A percentile compares a stretch with the other conserved stretches of the same genome.
These are phyloP conservation scores for Irpex sp. DNA, from an alignment of 1,284 basidiomycete species.

Conservation along the genomic window DNA sequence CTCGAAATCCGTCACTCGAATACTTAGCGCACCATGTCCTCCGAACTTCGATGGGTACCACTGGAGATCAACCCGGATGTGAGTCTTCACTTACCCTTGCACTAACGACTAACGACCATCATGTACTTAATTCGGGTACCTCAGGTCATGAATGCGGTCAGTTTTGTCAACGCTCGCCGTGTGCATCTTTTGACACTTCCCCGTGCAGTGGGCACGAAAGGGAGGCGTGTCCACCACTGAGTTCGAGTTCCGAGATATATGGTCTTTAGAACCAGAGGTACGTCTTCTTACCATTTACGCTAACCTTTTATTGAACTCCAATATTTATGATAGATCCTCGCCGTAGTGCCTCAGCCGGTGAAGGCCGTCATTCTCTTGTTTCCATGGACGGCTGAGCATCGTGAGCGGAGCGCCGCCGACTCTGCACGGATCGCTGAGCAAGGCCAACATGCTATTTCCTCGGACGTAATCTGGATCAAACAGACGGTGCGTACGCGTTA, in stretches of 20 bases:
- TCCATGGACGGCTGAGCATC: constrained; percentile 56
- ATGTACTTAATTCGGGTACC: not conserved
- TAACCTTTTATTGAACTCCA: too few species aligned
- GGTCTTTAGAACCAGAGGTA: constrained; percentile 75
- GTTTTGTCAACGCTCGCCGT: too few species aligned
- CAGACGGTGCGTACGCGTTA: constrained; percentile 49
- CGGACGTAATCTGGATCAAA: constrained; percentile 70
- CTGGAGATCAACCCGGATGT: constrained; percentile 78
- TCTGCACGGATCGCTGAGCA: constrained; percentile 44
- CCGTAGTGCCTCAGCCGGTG: constrained; percentile 65
- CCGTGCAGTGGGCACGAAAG: constrained; percentile 67
- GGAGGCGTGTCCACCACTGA: constrained; percentile 62
- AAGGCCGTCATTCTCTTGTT: constrained; percentile 84
- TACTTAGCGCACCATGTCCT: not conserved
- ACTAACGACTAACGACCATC: not conserved
- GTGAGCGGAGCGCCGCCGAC: constrained; percentile 50
- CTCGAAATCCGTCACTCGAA: not conserved
- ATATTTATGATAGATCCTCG: constrained; percentile 60
- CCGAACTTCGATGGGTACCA: constrained; percentile 56
- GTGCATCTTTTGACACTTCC: constrained; percentile 1
- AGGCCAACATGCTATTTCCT: constrained; percentile 53
- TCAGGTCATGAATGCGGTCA: constrained; percentile 8
- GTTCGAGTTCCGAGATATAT: constrained; percentile 76
- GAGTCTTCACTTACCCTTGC: constrained; percentile 14
- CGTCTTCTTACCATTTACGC: too few species aligned